phyloP scores from a whole-genome alignment of 345 rosid species.

The Linum lewisii region DNA sequence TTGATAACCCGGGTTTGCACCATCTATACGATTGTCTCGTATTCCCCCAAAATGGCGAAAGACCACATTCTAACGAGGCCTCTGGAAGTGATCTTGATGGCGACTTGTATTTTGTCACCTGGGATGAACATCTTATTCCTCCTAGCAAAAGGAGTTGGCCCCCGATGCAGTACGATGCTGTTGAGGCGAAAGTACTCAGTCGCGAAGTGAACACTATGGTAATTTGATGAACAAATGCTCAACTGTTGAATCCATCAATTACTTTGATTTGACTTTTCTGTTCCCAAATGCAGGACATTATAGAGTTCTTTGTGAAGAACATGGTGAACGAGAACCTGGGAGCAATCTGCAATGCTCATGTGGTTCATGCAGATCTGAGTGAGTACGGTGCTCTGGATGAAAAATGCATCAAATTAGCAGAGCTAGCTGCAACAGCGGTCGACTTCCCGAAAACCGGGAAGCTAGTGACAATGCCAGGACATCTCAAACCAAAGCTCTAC shows the following conservation, averaged over 20 bases:
- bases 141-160: slow-evolving; percentile 58
- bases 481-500: slow-evolving; percentile 60
- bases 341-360: slow-evolving; percentile 71
- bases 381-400: slow-evolving; percentile 61
- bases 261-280: neutral
- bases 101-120: slow-evolving; percentile 78
- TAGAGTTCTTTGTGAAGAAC: slow-evolving; percentile 61
- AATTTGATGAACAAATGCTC: neutral
- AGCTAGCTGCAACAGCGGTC: slow-evolving; percentile 85
- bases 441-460: slow-evolving; percentile 92
- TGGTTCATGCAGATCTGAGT: slow-evolving; percentile 76
- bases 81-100: slow-evolving; percentile 99
- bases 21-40: slow-evolving; percentile 80
- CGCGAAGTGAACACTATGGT: slow-evolving; percentile 62
- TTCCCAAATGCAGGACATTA: slow-evolving; percentile 46
- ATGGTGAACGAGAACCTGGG: slow-evolving; percentile 68
- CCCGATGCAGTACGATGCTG: slow-evolving; percentile 62
- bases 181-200: slow-evolving; percentile 18
- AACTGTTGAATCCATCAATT: no score
- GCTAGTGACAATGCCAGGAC: slow-evolving; percentile 50
- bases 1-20: slow-evolving; percentile 60
- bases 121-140: slow-evolving; percentile 87
- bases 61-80: slow-evolving; percentile 87
- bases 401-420: slow-evolving; percentile 55
- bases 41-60: slow-evolving; percentile 82